Base-by-base conservation (phyloP, 2,329 filamentous ascomycete genomes). In the Sporothrix dimorphospora region DNA sequence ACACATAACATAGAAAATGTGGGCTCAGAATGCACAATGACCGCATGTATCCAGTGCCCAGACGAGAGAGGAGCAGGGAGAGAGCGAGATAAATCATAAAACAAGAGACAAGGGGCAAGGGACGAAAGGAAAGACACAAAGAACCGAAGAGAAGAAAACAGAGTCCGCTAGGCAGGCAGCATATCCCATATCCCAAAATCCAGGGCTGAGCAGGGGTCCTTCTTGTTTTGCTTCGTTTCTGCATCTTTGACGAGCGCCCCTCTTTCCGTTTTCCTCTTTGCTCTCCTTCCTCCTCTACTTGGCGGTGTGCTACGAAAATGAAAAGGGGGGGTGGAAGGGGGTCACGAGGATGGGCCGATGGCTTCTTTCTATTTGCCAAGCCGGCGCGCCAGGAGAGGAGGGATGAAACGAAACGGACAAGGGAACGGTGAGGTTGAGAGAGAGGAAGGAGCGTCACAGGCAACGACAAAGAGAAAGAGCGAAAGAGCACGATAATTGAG, bases 251-350 rank as follows among this genome's bases (percentile, higher is more conserved):
- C 34, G 34, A 42, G 38, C 38, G 27, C 47, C n/a, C 49, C n/a
- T 27, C 49, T 53, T 55, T 53, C 34, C 40, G 9, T 40, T 34
- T 12, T 47, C 6, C 24, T 16, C 9, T 3, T 14, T 42, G n/a
- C 27, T 19, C 66, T 69, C n/a, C n/a, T 12, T n/a, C 61, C 38
- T 66, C 6, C 30, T 21, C 14, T 53, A 42, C 49, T 57, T 71
- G 67, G 72, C 72, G 72, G 72, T 72, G 72, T 72, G 70, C 70
- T 63, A 70, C 72, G 70, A 70, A 68, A 61, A 71, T 12, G 30
- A 38, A n/a, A 49, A 47, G 24, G 57, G 19, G 67, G 45, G 47
- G 53, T 49, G 42, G 40, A 21, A 70, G 12, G 42, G 12, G 70
- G 72, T 73, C 72, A 73, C 72, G 71, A 68, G 72, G 68, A 68